Evolutionary conservation across 768 basidiomycete species (phyloP).

Genomic region (Daedaleopsis nitida): DNA sequence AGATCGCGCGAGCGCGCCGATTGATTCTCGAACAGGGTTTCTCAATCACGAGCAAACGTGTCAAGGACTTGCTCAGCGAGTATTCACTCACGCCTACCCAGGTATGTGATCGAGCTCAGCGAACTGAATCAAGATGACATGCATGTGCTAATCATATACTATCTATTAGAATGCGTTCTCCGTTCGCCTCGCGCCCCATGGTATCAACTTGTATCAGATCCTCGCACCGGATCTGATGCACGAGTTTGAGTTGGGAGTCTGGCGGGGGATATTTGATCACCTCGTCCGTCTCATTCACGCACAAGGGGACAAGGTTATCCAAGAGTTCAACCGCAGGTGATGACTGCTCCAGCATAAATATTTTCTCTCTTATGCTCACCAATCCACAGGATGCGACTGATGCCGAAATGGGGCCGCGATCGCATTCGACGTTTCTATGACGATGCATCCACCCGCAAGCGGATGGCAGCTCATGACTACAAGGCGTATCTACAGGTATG

Average conservation of each 20-base stretch:
- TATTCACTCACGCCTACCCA: conserved; percentile 20
- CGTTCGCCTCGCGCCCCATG: conserved; percentile 13
- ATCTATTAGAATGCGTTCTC: conserved; percentile 43
- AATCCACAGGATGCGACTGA: conserved; percentile 16
- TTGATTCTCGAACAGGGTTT: too few relatives aligned
- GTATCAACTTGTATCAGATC: conserved; percentile 30
- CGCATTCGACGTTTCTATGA: conserved; percentile 25
- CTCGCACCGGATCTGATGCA: conserved; percentile 36
- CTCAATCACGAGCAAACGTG: too few relatives aligned
- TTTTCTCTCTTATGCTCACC: neutral
- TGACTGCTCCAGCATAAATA: too few relatives aligned
- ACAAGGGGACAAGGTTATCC: neutral
- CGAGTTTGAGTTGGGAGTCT: conserved; percentile 37
- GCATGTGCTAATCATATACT: too few relatives aligned
- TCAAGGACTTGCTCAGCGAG: too few relatives aligned
- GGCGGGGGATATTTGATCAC: conserved; percentile 32
- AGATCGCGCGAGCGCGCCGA: too few relatives aligned
- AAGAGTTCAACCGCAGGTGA: conserved; percentile 17
- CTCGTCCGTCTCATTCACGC: conserved; percentile 25
- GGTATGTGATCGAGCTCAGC: conserved; percentile 14
- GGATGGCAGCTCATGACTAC: conserved; percentile 30
- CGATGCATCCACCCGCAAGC: conserved; percentile 30
- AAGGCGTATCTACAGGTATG: conserved; percentile 30
- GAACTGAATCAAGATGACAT: too few relatives aligned
- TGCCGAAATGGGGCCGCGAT: conserved; percentile 25